These are phyloP conservation scores for Fusarium equiseti DNA, from an alignment of 2,329 filamentous ascomycete species.

Conservation along the genomic window DNA sequence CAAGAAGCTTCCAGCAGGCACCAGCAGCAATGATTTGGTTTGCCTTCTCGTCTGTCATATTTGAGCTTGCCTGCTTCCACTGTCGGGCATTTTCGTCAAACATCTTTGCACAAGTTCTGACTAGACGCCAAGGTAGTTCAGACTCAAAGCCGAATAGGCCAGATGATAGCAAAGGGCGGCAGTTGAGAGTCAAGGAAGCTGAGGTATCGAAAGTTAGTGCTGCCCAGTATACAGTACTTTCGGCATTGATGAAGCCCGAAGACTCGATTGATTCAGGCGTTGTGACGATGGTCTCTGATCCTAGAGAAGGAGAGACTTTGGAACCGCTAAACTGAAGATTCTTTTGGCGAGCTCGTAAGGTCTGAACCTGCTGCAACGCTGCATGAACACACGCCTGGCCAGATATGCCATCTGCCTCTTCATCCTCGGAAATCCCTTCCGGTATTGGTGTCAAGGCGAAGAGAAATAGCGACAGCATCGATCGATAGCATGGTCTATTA, in stretches of 20 bases:
- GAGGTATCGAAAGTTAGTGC: conserved; percentile 58
- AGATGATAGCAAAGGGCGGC: conserved; percentile 54
- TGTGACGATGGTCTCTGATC: conserved; percentile 36
- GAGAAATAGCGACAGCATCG: conserved; percentile 55
- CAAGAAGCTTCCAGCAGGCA: conserved; percentile 49
- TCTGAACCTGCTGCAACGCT: conserved; percentile 57
- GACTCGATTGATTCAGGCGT: conserved; percentile 48
- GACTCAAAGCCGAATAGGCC: conserved; percentile 52
- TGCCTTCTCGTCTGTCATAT: conserved; percentile 50
- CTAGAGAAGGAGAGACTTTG: conserved; percentile 51
- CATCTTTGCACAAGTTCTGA: conserved; percentile 47
- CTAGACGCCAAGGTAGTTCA: conserved; percentile 49
- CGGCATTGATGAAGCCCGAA: conserved; percentile 52
- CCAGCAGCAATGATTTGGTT: conserved; percentile 49
- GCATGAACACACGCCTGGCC: conserved; percentile 57
- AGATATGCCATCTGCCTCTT: conserved; percentile 56
- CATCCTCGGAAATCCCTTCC: conserved; percentile 54
- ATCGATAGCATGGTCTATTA: conserved; percentile 57
- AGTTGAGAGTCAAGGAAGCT: conserved; percentile 56
- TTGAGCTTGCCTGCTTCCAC: conserved; percentile 44
- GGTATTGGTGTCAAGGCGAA: conserved; percentile 58
- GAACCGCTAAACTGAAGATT: conserved; percentile 57
- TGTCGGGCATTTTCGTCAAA: conserved; percentile 46
- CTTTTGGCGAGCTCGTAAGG: conserved; percentile 54
- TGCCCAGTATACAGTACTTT: conserved; percentile 57